Percentiles rank a stretch among this genome's conserved stretches.
These are phyloP conservation scores for Discostella pseudostelligera DNA, from an alignment of 108 stramenopile genomes.

Conservation along the genomic window DNA sequence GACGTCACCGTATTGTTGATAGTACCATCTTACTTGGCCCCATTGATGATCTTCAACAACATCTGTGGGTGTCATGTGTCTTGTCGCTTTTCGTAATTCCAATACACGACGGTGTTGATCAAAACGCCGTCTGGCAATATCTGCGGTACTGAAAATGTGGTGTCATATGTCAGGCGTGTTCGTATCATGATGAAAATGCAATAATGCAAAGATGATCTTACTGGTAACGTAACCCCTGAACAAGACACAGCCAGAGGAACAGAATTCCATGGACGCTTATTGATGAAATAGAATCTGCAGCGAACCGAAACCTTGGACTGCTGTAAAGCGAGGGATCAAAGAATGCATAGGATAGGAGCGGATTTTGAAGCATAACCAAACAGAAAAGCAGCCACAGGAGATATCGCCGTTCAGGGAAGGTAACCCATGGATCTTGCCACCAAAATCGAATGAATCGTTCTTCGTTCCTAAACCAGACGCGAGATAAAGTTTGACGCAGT, in stretches of 20 bases:
- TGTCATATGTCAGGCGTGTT: not conserved
- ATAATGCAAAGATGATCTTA: constrained; percentile 15
- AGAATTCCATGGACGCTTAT: constrained; percentile 73
- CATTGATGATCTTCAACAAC: constrained; percentile 36
- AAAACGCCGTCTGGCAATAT: constrained; percentile 49
- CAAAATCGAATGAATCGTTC: constrained; percentile 36
- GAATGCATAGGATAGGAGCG: constrained; percentile 54
- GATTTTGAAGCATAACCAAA: constrained; percentile 71
- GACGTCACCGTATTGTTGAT: constrained; percentile 69
- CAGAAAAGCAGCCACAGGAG: constrained; percentile 60
- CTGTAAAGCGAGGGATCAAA: constrained; percentile 52
- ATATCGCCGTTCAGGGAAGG: constrained; percentile 79
- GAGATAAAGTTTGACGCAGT: constrained; percentile 10
- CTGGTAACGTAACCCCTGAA: constrained; percentile 80
- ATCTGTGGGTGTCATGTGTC: constrained; percentile 47
- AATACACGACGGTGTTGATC: constrained; percentile 66
- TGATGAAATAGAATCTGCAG: constrained; percentile 62
- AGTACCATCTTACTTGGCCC: constrained; percentile 49
- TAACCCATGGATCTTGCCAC: constrained; percentile 79
- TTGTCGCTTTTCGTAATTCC: constrained; percentile 57
- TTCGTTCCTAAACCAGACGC: constrained; percentile 21
- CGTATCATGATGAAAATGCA: constrained; percentile 2
- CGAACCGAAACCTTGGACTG: constrained; percentile 39
- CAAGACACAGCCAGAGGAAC: constrained; percentile 70
- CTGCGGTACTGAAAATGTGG: constrained; percentile 52